phyloP scores from a whole-genome alignment of 2,329 filamentous ascomycete genomes.

The Karstenula rhodostoma region DNA sequence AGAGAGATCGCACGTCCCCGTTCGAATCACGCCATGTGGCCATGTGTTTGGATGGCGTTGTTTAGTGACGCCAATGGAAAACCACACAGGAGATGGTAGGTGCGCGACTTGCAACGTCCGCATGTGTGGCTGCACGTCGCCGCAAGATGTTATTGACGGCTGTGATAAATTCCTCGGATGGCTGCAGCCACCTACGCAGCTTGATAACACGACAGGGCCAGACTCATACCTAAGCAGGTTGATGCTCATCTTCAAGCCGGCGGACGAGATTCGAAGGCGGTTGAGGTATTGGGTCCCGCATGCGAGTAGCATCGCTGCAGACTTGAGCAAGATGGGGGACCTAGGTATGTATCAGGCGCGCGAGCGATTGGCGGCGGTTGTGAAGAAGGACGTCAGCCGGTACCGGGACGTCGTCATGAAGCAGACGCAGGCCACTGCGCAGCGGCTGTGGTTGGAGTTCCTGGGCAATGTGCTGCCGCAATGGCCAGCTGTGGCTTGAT shows the following conservation, averaged over 20 bases:
- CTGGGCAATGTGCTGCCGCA: not conserved
- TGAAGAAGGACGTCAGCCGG: constrained; percentile 1
- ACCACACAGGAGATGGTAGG: not conserved
- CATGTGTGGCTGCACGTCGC: not conserved
- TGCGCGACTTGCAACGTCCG: not conserved
- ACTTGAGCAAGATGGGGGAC: not conserved
- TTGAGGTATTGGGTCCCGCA: not conserved
- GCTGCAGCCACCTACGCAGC: not conserved
- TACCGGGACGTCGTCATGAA: constrained; percentile 6
- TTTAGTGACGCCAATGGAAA: not conserved
- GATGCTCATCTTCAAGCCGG: constrained; percentile 9
- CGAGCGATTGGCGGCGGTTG: constrained; percentile 16
- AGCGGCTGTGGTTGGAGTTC: constrained; percentile 7
- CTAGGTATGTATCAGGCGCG: constrained; percentile 9
- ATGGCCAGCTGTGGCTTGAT: not conserved
- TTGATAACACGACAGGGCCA: not conserved
- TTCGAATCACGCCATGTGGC: constrained; percentile 7
- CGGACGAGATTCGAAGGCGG: constrained; percentile 12
- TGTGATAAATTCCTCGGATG: constrained; percentile 12
- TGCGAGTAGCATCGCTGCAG: not conserved
- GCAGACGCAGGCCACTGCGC: constrained; percentile 7
- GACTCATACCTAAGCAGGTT: constrained; percentile 14
- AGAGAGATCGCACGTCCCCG: not conserved
- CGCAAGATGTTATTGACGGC: constrained; percentile 7
- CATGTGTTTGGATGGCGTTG: constrained; percentile 18